These are phyloP conservation scores for Candida sanyaensis DNA, from an alignment of 1,139 yeast genomes.

Conservation along the genomic window DNA sequence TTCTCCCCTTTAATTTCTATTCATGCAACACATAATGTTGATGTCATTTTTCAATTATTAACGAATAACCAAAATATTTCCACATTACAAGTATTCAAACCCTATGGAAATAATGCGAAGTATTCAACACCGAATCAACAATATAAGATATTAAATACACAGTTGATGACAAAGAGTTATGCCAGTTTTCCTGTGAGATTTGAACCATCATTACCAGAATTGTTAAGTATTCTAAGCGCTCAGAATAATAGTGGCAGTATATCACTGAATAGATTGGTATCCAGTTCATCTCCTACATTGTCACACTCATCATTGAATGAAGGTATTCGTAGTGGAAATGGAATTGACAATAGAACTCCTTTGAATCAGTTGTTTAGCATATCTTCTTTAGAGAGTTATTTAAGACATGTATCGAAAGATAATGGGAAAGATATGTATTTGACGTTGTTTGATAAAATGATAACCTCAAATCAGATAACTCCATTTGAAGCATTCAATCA, in stretches of 20 bases:
- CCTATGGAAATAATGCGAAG: constrained; percentile 51
- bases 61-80: constrained; percentile 30
- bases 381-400: constrained; percentile 37
- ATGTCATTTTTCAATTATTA: constrained; percentile 42
- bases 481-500: constrained; percentile 91
- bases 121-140: constrained; percentile 37
- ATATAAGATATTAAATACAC: constrained; percentile 42
- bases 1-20: constrained; percentile 62
- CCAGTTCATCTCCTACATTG: constrained; percentile 8
- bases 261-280: background rate
- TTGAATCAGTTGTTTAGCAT: constrained; percentile 40
- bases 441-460: constrained; percentile 58
- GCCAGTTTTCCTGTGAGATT: constrained; percentile 49
- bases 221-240: constrained; percentile 35
- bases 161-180: constrained; percentile 43
- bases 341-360: constrained; percentile 2
- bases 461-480: constrained; percentile 63
- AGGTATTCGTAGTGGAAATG: constrained; percentile 1
- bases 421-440: constrained; percentile 45
- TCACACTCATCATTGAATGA: constrained; percentile 10
- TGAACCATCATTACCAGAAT: constrained; percentile 44
- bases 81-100: constrained; percentile 36
- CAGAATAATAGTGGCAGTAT: constrained; percentile 5
- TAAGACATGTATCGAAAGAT: constrained; percentile 21
- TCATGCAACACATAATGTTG: constrained; percentile 54